phyloP scores from a whole-genome alignment of 352 stramenopile species.

The Phytophthora syringae region DNA sequence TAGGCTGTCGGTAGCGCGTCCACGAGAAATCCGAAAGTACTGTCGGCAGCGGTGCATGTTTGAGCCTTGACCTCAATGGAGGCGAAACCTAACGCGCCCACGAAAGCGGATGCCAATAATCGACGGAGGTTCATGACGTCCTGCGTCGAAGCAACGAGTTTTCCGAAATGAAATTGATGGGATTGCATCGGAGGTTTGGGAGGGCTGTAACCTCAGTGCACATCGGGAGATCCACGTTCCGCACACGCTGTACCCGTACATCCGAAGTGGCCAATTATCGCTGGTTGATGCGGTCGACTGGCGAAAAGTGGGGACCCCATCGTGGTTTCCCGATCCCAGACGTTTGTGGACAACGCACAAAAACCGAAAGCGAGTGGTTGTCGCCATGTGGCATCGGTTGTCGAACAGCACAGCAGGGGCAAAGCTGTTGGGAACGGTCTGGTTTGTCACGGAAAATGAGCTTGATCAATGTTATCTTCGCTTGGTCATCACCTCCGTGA shows the following conservation, averaged over 20 bases:
- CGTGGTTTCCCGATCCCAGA: slow-evolving; percentile 25
- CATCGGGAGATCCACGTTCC: slow-evolving; percentile 28
- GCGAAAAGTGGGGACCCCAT: slow-evolving; percentile 26
- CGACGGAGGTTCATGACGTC: slow-evolving; percentile 34
- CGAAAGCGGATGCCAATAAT: slow-evolving; percentile 18
- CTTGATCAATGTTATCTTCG: too few species aligned
- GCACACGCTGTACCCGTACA: neutral
- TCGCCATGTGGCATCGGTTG: too few species aligned
- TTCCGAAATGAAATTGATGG: slow-evolving; percentile 26
- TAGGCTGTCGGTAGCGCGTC: slow-evolving; percentile 39
- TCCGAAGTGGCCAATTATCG: slow-evolving; percentile 16
- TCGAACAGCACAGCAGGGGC: too few species aligned
- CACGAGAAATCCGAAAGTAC: slow-evolving; percentile 36
- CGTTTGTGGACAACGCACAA: slow-evolving; percentile 30
- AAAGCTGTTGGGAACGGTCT: too few species aligned
- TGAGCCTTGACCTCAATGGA: slow-evolving; percentile 29
- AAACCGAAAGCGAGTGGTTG: slow-evolving; percentile 22
- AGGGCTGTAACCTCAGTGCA: slow-evolving; percentile 15
- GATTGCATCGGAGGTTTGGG: neutral
- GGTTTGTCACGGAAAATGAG: too few species aligned
- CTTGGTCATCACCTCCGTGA: too few species aligned
- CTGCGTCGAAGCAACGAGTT: slow-evolving; percentile 6
- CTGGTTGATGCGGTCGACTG: slow-evolving; percentile 8
- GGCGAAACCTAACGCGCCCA: slow-evolving; percentile 19
- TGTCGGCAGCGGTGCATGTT: slow-evolving; percentile 31